Percentiles rank a stretch among this genome's conserved stretches.
These are phyloP conservation scores for Fusarium miscanthi DNA, from an alignment of 2,329 filamentous ascomycete genomes.

Conservation along the genomic window DNA sequence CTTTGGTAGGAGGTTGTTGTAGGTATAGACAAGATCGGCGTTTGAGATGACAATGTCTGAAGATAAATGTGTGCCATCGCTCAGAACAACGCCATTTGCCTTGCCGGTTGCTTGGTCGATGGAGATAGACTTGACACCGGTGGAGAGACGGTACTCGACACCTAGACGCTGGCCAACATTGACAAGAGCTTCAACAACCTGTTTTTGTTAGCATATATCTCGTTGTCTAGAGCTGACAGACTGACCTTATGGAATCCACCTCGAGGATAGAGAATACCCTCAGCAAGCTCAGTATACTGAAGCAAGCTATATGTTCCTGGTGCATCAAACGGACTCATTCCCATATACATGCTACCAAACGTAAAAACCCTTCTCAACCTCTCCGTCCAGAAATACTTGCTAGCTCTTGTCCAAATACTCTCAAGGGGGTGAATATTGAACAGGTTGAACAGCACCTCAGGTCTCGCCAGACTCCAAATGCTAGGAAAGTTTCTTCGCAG, in stretches of 20 bases:
- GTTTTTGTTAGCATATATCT: background rate
- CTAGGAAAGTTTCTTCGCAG: conserved; percentile 74
- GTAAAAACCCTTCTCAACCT: conserved; percentile 77
- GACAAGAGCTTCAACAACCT: conserved; percentile 70
- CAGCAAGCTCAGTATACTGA: conserved; percentile 78
- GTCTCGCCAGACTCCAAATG: conserved; percentile 66
- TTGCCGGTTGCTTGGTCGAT: conserved; percentile 57
- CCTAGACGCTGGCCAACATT: conserved; percentile 70
- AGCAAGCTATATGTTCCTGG: conserved; percentile 79
- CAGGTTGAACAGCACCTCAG: conserved; percentile 68
- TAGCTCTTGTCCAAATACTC: conserved; percentile 73
- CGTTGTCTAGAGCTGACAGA: rapidly evolving
- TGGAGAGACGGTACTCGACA: conserved; percentile 70
- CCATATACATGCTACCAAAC: conserved; percentile 86
- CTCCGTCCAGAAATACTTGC: conserved; percentile 76
- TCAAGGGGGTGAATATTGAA: conserved; percentile 76
- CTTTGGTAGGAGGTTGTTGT: conserved; percentile 74
- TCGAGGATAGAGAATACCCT: conserved; percentile 80
- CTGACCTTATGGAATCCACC: conserved; percentile 72
- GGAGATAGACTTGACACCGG: conserved; percentile 65
- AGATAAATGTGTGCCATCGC: conserved; percentile 65
- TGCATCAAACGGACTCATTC: conserved; percentile 81
- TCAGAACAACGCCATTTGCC: conserved; percentile 69
- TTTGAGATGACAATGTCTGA: conserved; percentile 78
- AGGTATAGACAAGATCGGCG: conserved; percentile 79